These are phyloP conservation scores for Aegilops speltoides DNA, from an alignment of 176 grass and related monocot genomes.

Conservation along the genomic window DNA sequence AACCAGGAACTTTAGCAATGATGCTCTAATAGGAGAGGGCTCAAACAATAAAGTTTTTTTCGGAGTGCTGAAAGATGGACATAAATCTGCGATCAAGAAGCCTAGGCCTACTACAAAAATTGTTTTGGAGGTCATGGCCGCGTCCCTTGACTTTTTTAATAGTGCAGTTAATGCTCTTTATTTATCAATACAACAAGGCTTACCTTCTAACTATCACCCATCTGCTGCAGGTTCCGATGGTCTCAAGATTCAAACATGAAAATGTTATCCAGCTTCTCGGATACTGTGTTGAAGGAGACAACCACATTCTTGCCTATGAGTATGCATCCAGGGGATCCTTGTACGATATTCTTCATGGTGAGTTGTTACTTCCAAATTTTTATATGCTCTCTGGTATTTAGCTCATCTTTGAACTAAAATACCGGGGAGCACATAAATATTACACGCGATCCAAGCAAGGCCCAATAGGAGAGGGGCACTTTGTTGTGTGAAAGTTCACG, in stretches of 20 bases:
- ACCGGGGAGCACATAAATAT: too few relatives aligned
- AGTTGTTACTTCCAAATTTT: background rate
- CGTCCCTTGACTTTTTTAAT: too few relatives aligned
- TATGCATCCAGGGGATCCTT: slow-evolving; percentile 66
- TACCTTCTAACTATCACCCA: background rate
- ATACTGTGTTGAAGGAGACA: slow-evolving; percentile 55
- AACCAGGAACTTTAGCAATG: too few relatives aligned
- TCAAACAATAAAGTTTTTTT: too few relatives aligned
- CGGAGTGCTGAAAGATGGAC: too few relatives aligned
- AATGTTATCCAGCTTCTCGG: slow-evolving; percentile 68
- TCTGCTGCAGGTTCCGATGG: slow-evolving; percentile 41
- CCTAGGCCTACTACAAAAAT: too few relatives aligned
- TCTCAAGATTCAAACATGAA: slow-evolving; percentile 69
- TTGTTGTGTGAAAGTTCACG: background rate
- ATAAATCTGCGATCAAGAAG: too few relatives aligned
- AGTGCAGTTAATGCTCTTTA: too few relatives aligned
- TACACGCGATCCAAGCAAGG: too few relatives aligned
- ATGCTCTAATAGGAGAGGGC: too few relatives aligned
- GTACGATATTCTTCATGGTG: slow-evolving; percentile 51
- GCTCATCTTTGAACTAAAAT: too few relatives aligned
- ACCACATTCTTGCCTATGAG: slow-evolving; percentile 66
- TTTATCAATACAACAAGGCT: background rate
- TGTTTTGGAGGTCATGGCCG: background rate
- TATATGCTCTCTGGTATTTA: too few relatives aligned
- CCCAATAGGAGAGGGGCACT: background rate